Evolutionary conservation across 768 basidiomycete genomes (phyloP).

Genomic region (Phlebiopsis flavidoalba): DNA sequence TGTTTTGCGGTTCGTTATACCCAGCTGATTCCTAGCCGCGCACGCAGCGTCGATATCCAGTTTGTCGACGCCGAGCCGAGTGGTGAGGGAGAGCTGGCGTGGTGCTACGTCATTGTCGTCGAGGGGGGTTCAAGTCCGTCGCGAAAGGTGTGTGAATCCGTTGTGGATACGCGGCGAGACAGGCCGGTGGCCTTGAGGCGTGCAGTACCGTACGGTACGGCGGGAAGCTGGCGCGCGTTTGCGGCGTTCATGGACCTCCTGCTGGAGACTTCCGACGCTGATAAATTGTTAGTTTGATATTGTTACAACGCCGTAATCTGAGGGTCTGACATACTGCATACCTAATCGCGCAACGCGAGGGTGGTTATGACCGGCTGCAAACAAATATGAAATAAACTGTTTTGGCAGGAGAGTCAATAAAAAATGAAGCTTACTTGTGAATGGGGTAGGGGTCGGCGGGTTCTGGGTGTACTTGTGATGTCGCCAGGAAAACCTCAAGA

Average conservation of each 20-base stretch:
- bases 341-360: conserved; percentile 73
- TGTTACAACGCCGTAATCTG: not conserved
- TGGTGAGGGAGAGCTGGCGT: conserved; percentile 78
- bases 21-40: conserved; percentile 97
- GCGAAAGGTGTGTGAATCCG: conserved; percentile 91
- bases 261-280: conserved; percentile 96
- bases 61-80: conserved; percentile 97
- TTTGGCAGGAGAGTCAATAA: not conserved
- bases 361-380: too few species aligned
- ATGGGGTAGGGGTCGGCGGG: conserved; percentile 26
- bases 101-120: conserved; percentile 90
- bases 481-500: conserved; percentile 78
- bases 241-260: conserved; percentile 99
- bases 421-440: conserved; percentile 20
- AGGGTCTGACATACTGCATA: conserved; percentile 61
- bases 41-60: conserved; percentile 94
- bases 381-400: not conserved
- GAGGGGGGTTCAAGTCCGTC: too few species aligned
- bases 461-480: conserved; percentile 50
- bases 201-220: conserved; percentile 92
- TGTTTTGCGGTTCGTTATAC: conserved; percentile 94
- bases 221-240: conserved; percentile 85
- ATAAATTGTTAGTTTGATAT: conserved; percentile 9
- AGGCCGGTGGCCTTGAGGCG: conserved; percentile 89
- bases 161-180: conserved; percentile 80